These are phyloP conservation scores for Bjerkandera adusta DNA, from an alignment of 1,284 basidiomycete genomes.

Conservation along the genomic window DNA sequence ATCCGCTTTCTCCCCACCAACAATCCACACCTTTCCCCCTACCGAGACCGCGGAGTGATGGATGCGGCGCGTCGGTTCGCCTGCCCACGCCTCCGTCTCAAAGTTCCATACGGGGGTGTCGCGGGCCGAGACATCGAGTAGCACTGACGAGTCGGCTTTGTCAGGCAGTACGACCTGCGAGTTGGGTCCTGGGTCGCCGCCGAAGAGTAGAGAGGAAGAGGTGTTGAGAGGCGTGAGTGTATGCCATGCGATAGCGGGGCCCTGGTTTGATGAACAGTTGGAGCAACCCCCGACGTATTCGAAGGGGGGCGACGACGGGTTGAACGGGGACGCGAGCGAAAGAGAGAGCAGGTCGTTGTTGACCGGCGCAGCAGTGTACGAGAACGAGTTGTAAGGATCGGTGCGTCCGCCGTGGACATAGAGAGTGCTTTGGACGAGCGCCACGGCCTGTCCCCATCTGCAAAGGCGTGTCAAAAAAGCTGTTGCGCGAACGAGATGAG, in stretches of 20 bases:
- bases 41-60: constrained; percentile 62
- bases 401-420: constrained; percentile 80
- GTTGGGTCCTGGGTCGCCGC: constrained; percentile 67
- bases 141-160: constrained; percentile 59
- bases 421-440: constrained; percentile 58
- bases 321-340: constrained; percentile 60
- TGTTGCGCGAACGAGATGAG: background rate
- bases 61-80: constrained; percentile 70
- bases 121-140: constrained; percentile 45
- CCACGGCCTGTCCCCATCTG: constrained; percentile 82
- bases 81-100: constrained; percentile 54
- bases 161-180: constrained; percentile 51
- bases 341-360: constrained; percentile 69
- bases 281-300: constrained; percentile 47
- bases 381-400: constrained; percentile 63
- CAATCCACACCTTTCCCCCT: constrained; percentile 53
- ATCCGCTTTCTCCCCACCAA: constrained; percentile 77
- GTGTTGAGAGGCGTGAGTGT: constrained; percentile 65
- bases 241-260: constrained; percentile 78
- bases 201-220: constrained; percentile 60
- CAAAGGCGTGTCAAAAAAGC: background rate
- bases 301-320: constrained; percentile 65
- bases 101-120: constrained; percentile 43
- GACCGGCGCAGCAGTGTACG: constrained; percentile 74
- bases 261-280: constrained; percentile 41